Percentiles rank a stretch among this genome's conserved stretches.
Conservation (phyloP, 495 filamentous ascomycete genomes). For the Zalerion maritima region DNA sequence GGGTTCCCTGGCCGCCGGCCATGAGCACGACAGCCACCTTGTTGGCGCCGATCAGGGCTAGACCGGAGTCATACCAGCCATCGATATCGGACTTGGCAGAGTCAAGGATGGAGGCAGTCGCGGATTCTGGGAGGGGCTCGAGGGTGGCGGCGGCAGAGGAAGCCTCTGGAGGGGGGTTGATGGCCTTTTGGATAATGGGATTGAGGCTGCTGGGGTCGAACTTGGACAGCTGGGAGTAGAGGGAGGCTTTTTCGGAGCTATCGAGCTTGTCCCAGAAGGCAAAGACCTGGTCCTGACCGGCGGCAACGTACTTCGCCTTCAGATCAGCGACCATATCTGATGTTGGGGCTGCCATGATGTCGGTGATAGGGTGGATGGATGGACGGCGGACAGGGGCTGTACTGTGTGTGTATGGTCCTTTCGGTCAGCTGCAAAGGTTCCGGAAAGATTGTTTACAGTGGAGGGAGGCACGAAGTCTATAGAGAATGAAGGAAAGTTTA, state of each 20-base stretch:
- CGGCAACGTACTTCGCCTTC: slow-evolving; percentile 59
- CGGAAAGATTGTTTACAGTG: too few species aligned
- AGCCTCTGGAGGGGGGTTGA: slow-evolving; percentile 54
- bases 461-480: too few species aligned
- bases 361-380: too few species aligned
- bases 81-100: slow-evolving; percentile 66
- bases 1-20: slow-evolving; percentile 93
- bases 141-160: slow-evolving; percentile 42
- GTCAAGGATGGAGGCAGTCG: slow-evolving; percentile 83
- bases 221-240: slow-evolving; percentile 66
- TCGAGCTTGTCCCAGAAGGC: slow-evolving; percentile 73
- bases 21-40: slow-evolving; percentile 92
- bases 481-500: too few species aligned
- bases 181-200: slow-evolving; percentile 62
- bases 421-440: too few species aligned
- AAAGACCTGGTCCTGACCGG: slow-evolving; percentile 81
- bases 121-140: slow-evolving; percentile 81
- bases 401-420: too few species aligned
- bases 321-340: slow-evolving; percentile 60
- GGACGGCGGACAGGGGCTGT: too few species aligned
- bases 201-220: slow-evolving; percentile 78
- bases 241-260: slow-evolving; percentile 52
- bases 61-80: slow-evolving; percentile 70
- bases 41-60: slow-evolving; percentile 73
- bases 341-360: too few species aligned